A percentile compares a stretch with the other conserved stretches of the same genome.
These are phyloP conservation scores for Martensiomyces pterosporus DNA, from an alignment of 192 early-diverging fungal genomes.

Conservation along the genomic window DNA sequence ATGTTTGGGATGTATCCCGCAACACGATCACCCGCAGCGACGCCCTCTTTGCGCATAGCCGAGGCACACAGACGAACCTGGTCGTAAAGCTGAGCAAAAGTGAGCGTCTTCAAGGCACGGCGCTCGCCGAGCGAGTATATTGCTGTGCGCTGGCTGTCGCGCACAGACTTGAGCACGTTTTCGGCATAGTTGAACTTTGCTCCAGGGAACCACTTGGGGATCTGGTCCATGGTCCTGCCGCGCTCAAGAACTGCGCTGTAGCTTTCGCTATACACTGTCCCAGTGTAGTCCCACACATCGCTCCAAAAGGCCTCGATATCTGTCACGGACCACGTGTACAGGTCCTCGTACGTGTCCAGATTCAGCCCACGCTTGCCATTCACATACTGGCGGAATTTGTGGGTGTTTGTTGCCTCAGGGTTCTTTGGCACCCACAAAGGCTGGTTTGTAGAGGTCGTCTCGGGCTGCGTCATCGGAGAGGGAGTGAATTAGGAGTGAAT, in stretches of 20 bases:
- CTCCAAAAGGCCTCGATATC: constrained; percentile 81
- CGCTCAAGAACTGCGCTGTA: constrained; percentile 60
- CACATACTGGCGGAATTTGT: constrained; percentile 68
- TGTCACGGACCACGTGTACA: constrained; percentile 81
- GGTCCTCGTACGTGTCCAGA: constrained; percentile 59
- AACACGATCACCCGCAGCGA: constrained; percentile 78
- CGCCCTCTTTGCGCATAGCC: constrained; percentile 67
- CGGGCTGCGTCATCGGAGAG: constrained; percentile 21
- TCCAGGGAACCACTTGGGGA: constrained; percentile 90
- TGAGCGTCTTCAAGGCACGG: constrained; percentile 49
- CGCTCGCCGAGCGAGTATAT: constrained; percentile 50
- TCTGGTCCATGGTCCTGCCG: constrained; percentile 70
- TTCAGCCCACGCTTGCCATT: constrained; percentile 61
- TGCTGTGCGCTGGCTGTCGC: constrained; percentile 36
- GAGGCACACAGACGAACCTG: constrained; percentile 65
- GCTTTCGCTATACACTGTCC: constrained; percentile 19
- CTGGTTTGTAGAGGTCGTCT: background rate
- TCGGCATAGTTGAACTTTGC: constrained; percentile 88
- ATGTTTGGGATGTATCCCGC: constrained; percentile 89
- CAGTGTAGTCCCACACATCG: constrained; percentile 72
- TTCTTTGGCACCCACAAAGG: constrained; percentile 64
- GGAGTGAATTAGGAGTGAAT: constrained; percentile 2
- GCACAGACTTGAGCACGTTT: constrained; percentile 66
- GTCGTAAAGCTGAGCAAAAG: constrained; percentile 69
- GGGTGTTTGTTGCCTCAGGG: constrained; percentile 56